These are phyloP conservation scores for Ustilago xerochloae DNA, from an alignment of 1,284 basidiomycete species.

Conservation along the genomic window DNA sequence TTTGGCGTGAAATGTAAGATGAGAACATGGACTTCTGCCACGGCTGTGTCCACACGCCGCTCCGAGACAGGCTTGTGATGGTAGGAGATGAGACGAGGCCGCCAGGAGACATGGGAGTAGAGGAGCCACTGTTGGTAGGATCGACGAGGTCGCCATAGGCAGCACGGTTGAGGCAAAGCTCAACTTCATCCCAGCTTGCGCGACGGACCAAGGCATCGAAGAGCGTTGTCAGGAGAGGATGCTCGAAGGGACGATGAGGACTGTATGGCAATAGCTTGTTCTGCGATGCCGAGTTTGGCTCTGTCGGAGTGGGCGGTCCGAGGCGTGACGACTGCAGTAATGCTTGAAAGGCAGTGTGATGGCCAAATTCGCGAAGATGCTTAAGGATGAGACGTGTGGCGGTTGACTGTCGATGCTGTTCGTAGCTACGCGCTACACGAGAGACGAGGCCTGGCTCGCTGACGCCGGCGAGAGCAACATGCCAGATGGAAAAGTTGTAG, in stretches of 20 bases:
- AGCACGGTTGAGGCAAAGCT: conserved; percentile 67
- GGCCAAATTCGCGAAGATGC: conserved; percentile 79
- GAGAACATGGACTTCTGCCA: conserved; percentile 57
- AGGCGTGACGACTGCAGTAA: conserved; percentile 51
- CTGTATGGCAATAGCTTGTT: conserved; percentile 32
- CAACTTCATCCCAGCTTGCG: conserved; percentile 76
- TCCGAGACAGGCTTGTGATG: conserved; percentile 30
- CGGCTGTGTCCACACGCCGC: conserved; percentile 35
- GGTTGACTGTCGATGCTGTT: conserved; percentile 56
- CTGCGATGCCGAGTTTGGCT: background rate
- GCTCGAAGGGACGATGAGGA: conserved; percentile 72
- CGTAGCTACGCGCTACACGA: conserved; percentile 44
- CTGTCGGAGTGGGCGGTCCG: conserved; percentile 5
- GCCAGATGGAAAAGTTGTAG: conserved; percentile 68
- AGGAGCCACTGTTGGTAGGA: conserved; percentile 19
- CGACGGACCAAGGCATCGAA: conserved; percentile 76
- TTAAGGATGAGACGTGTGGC: conserved; percentile 72
- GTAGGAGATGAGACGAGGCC: conserved; percentile 24
- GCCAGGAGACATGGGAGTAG: conserved; percentile 32
- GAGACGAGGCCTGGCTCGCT: conserved; percentile 47
- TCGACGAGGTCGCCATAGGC: conserved; percentile 47
- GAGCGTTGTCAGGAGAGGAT: conserved; percentile 77
- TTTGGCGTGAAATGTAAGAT: conserved; percentile 49
- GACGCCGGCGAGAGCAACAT: conserved; percentile 65
- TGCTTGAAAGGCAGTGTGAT: conserved; percentile 74